These are phyloP conservation scores for Cenchrus americanus DNA, from an alignment of 176 grass and related monocot genomes.

Conservation along the genomic window DNA sequence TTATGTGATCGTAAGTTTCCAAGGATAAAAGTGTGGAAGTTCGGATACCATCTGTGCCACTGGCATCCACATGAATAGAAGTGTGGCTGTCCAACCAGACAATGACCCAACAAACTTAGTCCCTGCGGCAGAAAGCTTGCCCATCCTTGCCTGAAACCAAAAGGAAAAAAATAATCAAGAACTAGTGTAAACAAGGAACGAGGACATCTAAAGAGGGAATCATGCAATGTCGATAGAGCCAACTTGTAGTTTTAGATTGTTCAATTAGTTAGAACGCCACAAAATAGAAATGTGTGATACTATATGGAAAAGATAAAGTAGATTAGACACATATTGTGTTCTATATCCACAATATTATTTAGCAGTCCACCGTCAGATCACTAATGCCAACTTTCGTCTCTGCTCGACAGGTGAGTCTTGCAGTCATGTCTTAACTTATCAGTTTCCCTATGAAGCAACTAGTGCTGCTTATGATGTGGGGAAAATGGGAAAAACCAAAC, in stretches of 20 bases:
- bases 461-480: not conserved
- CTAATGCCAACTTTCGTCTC: no score
- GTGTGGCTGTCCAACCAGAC: constrained; percentile 97
- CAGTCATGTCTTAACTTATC: not conserved
- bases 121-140: constrained; percentile 75
- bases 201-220: not conserved
- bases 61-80: constrained; percentile 99
- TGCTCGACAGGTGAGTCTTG: no score
- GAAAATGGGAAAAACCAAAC: not conserved
- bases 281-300: constrained; percentile 24
- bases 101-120: constrained; percentile 67
- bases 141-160: constrained; percentile 71
- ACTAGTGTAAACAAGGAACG: constrained; percentile 34
- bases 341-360: constrained; percentile 5
- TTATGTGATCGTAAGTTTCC: constrained; percentile 34
- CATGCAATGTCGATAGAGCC: not conserved
- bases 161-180: constrained; percentile 44
- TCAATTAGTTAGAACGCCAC: constrained; percentile 15
- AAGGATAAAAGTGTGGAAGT: constrained; percentile 36
- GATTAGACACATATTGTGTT: constrained; percentile 3
- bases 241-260: constrained; percentile 3
- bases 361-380: not conserved
- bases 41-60: constrained; percentile 86
- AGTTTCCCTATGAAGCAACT: constrained; percentile 18
- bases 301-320: constrained; percentile 1